A percentile compares a stretch with the other conserved stretches of the same genome.
phyloP scores from a whole-genome alignment of 495 filamentous ascomycete species.

The Neurospora sp. region DNA sequence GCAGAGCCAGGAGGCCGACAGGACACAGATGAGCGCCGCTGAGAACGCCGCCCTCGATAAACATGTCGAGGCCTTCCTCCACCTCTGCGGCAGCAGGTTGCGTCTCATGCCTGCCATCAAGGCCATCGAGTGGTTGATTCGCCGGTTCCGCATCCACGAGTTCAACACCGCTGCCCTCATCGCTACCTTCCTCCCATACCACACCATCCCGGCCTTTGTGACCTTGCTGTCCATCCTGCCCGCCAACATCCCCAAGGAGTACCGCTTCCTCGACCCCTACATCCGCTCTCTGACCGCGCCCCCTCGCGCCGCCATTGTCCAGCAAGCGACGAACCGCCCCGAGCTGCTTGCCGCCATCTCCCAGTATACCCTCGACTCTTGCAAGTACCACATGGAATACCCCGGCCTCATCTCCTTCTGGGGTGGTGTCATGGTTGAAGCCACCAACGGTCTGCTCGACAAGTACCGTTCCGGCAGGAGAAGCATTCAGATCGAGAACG shows the following conservation, averaged over 20 bases:
- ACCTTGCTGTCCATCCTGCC: constrained; percentile 79
- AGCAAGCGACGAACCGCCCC: constrained; percentile 63
- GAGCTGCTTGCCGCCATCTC: constrained; percentile 64
- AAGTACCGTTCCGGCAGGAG: constrained; percentile 58
- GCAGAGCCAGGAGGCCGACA: constrained; percentile 79
- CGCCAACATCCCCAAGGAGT: constrained; percentile 55
- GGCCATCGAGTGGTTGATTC: constrained; percentile 86
- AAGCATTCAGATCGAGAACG: constrained; percentile 56
- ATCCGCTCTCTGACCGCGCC: constrained; percentile 61
- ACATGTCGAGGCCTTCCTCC: constrained; percentile 71
- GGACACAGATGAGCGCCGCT: constrained; percentile 65
- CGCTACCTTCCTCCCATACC: constrained; percentile 88
- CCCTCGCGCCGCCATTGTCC: constrained; percentile 68
- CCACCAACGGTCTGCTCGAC: constrained; percentile 70
- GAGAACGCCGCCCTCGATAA: constrained; percentile 75
- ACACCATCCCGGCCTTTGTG: constrained; percentile 68
- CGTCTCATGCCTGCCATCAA: constrained; percentile 78
- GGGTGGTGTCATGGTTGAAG: constrained; percentile 73
- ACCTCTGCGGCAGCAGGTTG: constrained; percentile 62
- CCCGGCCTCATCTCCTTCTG: constrained; percentile 76
- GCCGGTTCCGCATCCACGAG: constrained; percentile 84
- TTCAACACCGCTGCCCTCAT: constrained; percentile 71
- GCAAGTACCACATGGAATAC: constrained; percentile 57
- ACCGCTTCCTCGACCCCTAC: constrained; percentile 79
- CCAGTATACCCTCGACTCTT: constrained; percentile 59